Evolutionary conservation across 257 asterid species (phyloP).

Genomic region (Salvia hispanica): DNA sequence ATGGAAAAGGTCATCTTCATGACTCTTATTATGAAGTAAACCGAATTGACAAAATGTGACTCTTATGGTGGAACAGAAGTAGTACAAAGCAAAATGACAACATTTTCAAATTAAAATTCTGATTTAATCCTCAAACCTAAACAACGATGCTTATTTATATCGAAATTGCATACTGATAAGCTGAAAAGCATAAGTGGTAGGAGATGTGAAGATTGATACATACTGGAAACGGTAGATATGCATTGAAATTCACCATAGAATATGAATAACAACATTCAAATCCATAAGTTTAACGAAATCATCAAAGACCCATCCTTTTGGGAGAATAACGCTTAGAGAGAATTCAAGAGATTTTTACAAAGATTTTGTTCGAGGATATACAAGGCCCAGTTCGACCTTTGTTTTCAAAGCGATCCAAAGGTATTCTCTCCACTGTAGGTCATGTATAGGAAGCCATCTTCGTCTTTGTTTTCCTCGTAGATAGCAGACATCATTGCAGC

Average conservation of each 20-base stretch:
- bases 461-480: slow-evolving; percentile 76
- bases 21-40: too few relatives aligned
- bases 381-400: slow-evolving; percentile 33
- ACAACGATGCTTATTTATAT: too few relatives aligned
- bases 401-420: slow-evolving; percentile 64
- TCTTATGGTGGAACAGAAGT: too few relatives aligned
- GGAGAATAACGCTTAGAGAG: slow-evolving; percentile 19
- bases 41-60: too few relatives aligned
- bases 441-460: slow-evolving; percentile 80
- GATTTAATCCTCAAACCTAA: too few relatives aligned
- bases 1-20: too few relatives aligned
- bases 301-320: slow-evolving; percentile 26
- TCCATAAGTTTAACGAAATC: slow-evolving; percentile 28
- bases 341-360: slow-evolving; percentile 47
- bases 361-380: slow-evolving; percentile 41
- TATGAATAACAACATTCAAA: slow-evolving; percentile 37
- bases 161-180: too few relatives aligned
- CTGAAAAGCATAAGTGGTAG: too few relatives aligned
- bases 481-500: slow-evolving; percentile 84
- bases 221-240: neutral
- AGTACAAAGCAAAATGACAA: too few relatives aligned
- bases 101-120: too few relatives aligned
- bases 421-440: slow-evolving; percentile 84
- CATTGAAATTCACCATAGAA: slow-evolving; percentile 14
- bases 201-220: neutral